phyloP scores from a whole-genome alignment of 2,329 filamentous ascomycete species.

The Lasiodiplodia sp. region DNA sequence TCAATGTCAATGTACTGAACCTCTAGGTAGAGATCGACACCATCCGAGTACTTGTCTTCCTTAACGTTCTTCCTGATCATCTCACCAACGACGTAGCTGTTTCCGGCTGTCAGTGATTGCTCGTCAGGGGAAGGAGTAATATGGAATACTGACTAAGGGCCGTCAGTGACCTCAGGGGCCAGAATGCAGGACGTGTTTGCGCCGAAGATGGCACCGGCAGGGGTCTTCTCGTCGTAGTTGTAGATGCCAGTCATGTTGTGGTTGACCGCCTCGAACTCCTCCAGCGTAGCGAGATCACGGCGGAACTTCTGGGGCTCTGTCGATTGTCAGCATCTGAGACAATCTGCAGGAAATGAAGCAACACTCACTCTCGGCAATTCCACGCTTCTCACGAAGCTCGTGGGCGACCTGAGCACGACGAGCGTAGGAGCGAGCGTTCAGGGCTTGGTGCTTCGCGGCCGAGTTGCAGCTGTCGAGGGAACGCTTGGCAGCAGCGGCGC shows the following conservation, averaged over 20 bases:
- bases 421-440: slow-evolving; percentile 35
- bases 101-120: background rate
- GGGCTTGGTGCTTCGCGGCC: slow-evolving; percentile 34
- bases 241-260: slow-evolving; percentile 40
- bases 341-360: background rate
- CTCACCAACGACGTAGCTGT: slow-evolving; percentile 57
- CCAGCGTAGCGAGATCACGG: slow-evolving; percentile 41
- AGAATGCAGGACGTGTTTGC: slow-evolving; percentile 45
- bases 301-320: slow-evolving; percentile 37
- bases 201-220: slow-evolving; percentile 39
- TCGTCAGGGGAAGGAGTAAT: background rate
- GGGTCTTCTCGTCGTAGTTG: slow-evolving; percentile 37
- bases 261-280: slow-evolving; percentile 41
- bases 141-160: slow-evolving; percentile 36
- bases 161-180: slow-evolving; percentile 43
- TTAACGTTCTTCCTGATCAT: slow-evolving; percentile 58
- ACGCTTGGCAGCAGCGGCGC: slow-evolving; percentile 35
- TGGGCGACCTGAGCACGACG: slow-evolving; percentile 36
- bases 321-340: background rate
- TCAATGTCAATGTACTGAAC: slow-evolving; percentile 62
- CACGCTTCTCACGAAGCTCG: slow-evolving; percentile 38
- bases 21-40: slow-evolving; percentile 59
- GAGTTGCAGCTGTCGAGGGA: slow-evolving; percentile 35
- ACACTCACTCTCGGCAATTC: slow-evolving; percentile 34
- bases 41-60: slow-evolving; percentile 51